phyloP scores from a whole-genome alignment of 305 asterid species.

The Plantago coronopus region DNA sequence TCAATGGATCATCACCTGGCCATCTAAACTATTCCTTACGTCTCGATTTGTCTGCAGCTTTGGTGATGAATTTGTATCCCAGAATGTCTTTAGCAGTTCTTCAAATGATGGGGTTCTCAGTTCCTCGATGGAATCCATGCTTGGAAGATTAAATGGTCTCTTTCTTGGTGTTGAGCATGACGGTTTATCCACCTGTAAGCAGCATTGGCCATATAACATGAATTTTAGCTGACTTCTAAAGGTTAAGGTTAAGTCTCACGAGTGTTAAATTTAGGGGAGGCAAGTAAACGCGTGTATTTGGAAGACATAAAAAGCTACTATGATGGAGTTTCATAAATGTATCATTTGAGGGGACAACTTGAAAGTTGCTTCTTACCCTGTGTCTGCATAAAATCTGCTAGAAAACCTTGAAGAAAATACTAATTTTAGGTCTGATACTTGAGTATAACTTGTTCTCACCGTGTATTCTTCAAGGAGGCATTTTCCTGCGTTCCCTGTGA shows the following conservation, averaged over 20 bases:
- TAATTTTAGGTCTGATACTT: neutral
- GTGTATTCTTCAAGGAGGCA: constrained; percentile 75
- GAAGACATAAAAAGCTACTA: too few species aligned
- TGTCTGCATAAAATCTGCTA: too few species aligned
- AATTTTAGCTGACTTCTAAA: neutral
- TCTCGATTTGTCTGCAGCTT: constrained; percentile 80
- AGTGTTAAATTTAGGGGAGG: neutral
- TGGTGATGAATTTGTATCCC: constrained; percentile 73
- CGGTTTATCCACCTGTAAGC: constrained; percentile 82
- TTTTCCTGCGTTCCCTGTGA: constrained; percentile 82
- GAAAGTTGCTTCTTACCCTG: too few species aligned
- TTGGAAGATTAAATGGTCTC: constrained; percentile 72
- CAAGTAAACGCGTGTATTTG: too few species aligned
- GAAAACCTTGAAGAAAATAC: neutral
- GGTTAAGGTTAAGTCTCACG: neutral
- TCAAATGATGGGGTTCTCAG: constrained; percentile 82
- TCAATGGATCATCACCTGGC: constrained; percentile 39
- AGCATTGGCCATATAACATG: neutral
- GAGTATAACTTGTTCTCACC: constrained; percentile 38
- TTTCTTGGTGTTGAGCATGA: constrained; percentile 83
- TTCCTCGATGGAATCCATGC: constrained; percentile 76
- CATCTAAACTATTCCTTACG: constrained; percentile 52
- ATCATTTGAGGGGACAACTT: too few species aligned
- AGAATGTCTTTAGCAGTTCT: constrained; percentile 70
- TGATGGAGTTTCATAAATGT: too few species aligned